phyloP scores from a whole-genome alignment of 306 rosid species.

The Dalbergia oliveri region DNA sequence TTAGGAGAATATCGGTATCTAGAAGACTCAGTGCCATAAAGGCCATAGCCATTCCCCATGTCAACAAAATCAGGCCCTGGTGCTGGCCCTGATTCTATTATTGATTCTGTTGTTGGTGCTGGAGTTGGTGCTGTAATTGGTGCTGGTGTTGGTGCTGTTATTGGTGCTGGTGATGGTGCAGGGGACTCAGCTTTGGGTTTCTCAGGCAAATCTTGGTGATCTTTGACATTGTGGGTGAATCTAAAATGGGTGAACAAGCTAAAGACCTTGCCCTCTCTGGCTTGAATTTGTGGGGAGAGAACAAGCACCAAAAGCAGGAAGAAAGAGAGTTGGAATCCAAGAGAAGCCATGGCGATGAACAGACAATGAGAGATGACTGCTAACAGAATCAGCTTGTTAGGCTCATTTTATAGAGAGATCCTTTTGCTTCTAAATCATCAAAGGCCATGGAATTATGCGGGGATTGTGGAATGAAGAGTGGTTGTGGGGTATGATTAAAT shows the following conservation, averaged over 20 bases:
- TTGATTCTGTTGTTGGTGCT: constrained; percentile 37
- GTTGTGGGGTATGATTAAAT: constrained; percentile 59
- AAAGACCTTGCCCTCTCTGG: constrained; percentile 60
- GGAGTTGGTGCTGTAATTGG: constrained; percentile 40
- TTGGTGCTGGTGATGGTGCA: constrained; percentile 34
- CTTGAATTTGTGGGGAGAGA: constrained; percentile 62
- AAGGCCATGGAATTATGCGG: constrained; percentile 60
- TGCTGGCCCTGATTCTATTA: constrained; percentile 42
- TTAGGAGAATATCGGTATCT: constrained; percentile 40
- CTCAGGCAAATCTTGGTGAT: constrained; percentile 18
- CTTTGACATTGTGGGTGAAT: constrained; percentile 34
- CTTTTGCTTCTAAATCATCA: neutral
- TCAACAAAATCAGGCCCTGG: constrained; percentile 54
- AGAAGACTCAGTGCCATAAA: constrained; percentile 54
- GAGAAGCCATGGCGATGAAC: constrained; percentile 58
- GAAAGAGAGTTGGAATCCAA: constrained; percentile 47
- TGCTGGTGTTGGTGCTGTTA: neutral
- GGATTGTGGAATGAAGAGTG: constrained; percentile 64
- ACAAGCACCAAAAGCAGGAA: constrained; percentile 51
- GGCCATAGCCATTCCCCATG: constrained; percentile 62
- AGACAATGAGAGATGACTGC: constrained; percentile 36
- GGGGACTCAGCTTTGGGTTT: constrained; percentile 36
- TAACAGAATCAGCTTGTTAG: constrained; percentile 1
- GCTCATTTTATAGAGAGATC: constrained; percentile 51
- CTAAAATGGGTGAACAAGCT: constrained; percentile 57